These are phyloP conservation scores for Taphrina wiesneri DNA, from an alignment of 1,139 yeast genomes.

Conservation along the genomic window DNA sequence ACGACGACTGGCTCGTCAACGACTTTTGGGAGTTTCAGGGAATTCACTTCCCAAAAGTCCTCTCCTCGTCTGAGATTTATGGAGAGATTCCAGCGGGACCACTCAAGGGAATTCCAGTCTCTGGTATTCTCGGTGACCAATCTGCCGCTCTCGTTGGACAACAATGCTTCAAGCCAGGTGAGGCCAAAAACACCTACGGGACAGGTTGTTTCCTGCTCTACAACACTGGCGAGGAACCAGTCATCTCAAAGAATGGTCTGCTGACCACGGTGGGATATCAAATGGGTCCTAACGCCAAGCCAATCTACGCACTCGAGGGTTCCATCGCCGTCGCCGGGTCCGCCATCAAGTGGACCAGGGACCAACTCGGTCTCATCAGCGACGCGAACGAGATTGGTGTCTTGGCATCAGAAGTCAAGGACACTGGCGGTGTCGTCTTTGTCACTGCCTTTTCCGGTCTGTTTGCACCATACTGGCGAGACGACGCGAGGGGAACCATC, in stretches of 20 bases:
- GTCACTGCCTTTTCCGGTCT: constrained; percentile 94
- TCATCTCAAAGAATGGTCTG: constrained; percentile 72
- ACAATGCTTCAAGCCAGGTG: constrained; percentile 76
- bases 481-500: constrained; percentile 88
- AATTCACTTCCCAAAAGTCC: constrained; percentile 68
- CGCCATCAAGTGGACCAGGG: constrained; percentile 91
- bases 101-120: constrained; percentile 65
- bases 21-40: constrained; percentile 69
- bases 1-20: constrained; percentile 71
- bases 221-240: constrained; percentile 69
- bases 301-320: constrained; percentile 86
- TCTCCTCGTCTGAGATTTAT: constrained; percentile 75
- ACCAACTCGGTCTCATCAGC: constrained; percentile 78
- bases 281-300: constrained; percentile 67
- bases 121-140: constrained; percentile 94
- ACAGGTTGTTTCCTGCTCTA: constrained; percentile 90
- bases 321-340: constrained; percentile 97
- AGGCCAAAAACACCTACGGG: constrained; percentile 96
- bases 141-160: constrained; percentile 93
- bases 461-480: constrained; percentile 95
- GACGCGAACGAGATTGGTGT: constrained; percentile 88
- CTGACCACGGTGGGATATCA: constrained; percentile 88
- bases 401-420: constrained; percentile 74
- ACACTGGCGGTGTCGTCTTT: constrained; percentile 89
- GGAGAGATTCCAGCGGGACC: constrained; percentile 53